A percentile compares a stretch with the other conserved stretches of the same genome.
Conservation (phyloP, 495 filamentous ascomycete genomes). For the Pyrenula massariospora region DNA sequence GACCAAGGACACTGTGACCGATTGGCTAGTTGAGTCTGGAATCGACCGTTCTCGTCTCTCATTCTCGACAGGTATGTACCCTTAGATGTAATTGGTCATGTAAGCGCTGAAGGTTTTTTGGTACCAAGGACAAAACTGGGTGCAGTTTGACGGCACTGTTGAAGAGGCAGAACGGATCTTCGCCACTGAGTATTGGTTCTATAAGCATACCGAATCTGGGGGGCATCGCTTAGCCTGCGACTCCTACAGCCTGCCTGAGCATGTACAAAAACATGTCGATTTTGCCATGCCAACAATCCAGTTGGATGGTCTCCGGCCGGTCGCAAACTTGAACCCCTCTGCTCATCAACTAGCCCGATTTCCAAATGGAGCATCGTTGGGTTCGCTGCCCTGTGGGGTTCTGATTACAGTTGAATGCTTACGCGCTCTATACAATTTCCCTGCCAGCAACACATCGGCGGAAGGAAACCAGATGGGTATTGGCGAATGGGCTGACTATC, state of each 20-base stretch:
- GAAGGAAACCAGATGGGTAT: constrained; percentile 42
- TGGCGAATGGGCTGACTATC: constrained; percentile 26
- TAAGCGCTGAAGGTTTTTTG: constrained; percentile 26
- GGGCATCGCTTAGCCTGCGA: constrained; percentile 33
- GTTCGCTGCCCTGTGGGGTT: constrained; percentile 22
- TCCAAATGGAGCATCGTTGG: neutral
- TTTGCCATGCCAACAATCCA: constrained; percentile 41
- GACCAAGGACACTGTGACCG: constrained; percentile 21
- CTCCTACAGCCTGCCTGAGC: constrained; percentile 37
- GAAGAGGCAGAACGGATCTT: constrained; percentile 42
- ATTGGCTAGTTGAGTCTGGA: constrained; percentile 37
- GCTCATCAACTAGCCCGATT: constrained; percentile 44
- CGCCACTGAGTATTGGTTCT: constrained; percentile 46
- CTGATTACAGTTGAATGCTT: constrained; percentile 43
- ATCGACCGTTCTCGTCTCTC: constrained; percentile 33
- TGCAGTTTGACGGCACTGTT: constrained; percentile 40
- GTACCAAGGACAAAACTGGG: constrained; percentile 32
- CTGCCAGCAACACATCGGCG: constrained; percentile 20
- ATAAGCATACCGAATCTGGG: constrained; percentile 32
- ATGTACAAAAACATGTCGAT: constrained; percentile 39
- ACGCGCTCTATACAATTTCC: constrained; percentile 39
- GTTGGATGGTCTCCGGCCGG: constrained; percentile 22
- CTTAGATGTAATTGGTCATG: constrained; percentile 43
- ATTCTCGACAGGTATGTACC: constrained; percentile 41
- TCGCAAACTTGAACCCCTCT: constrained; percentile 47